phyloP scores from a whole-genome alignment of 1,284 basidiomycete genomes.

The Boletus hoseneyae region DNA sequence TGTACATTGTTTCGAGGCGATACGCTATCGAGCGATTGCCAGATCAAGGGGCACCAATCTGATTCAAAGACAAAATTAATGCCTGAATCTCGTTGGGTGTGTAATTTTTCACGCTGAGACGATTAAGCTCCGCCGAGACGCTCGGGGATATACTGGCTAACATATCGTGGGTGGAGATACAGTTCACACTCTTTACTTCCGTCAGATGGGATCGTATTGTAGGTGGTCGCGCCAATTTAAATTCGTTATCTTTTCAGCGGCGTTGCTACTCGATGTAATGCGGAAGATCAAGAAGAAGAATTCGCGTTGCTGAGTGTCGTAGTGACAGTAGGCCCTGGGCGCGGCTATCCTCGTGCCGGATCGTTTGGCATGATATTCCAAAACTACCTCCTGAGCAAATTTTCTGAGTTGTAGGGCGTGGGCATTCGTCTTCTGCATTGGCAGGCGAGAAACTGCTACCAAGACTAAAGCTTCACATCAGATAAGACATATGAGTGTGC shows the following conservation, averaged over 20 bases:
- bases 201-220: neutral
- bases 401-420: too few species aligned
- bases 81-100: neutral
- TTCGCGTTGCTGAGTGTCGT: neutral
- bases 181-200: neutral
- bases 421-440: neutral
- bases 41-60: conserved; percentile 78
- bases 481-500: neutral
- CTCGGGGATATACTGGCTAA: neutral
- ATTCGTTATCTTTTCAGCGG: neutral
- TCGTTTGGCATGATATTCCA: neutral
- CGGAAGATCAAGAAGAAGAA: neutral
- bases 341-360: neutral
- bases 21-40: conserved; percentile 94
- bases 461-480: neutral
- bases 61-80: conserved; percentile 1
- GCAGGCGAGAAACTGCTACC: neutral
- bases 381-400: neutral
- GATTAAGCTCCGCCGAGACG: neutral
- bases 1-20: conserved; percentile 90
- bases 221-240: neutral
- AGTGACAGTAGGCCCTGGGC: neutral
- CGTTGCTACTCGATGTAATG: neutral
- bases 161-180: neutral
- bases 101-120: conserved; percentile 7